Percentiles rank a stretch among this genome's conserved stretches.
Conservation (phyloP, 805 yeast species). For the Scheffersomyces lignosus region DNA sequence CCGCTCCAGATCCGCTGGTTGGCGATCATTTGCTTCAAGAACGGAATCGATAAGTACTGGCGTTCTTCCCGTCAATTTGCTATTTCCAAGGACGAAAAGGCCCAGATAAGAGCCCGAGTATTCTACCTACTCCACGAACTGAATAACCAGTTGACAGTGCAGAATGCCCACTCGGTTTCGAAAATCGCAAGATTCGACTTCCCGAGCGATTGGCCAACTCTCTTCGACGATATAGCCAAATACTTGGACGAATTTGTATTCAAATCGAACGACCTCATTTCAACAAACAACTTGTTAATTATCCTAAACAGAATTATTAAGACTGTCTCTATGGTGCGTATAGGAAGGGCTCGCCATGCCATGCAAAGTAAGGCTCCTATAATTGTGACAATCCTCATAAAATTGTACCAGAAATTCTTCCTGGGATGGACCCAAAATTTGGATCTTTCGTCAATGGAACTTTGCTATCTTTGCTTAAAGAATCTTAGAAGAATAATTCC, state of each 20-base stretch:
- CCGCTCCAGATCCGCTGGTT: constrained; percentile 79
- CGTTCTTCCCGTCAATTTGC: constrained; percentile 59
- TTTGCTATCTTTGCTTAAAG: constrained; percentile 78
- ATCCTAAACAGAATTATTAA: constrained; percentile 80
- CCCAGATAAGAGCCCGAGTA: constrained; percentile 55
- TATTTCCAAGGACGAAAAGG: constrained; percentile 65
- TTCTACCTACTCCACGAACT: constrained; percentile 65
- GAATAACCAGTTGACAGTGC: constrained; percentile 72
- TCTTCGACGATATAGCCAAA: constrained; percentile 64
- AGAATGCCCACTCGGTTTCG: constrained; percentile 82
- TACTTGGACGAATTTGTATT: constrained; percentile 46
- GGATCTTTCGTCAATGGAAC: constrained; percentile 60
- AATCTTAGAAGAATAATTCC: constrained; percentile 69
- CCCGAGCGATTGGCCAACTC: constrained; percentile 81
- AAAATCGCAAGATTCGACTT: constrained; percentile 81
- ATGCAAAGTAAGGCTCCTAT: constrained; percentile 71
- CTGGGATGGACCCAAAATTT: constrained; percentile 57
- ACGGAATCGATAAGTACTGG: constrained; percentile 87
- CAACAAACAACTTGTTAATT: constrained; percentile 61
- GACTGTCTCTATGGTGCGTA: constrained; percentile 67
- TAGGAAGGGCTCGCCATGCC: constrained; percentile 79
- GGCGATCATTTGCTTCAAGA: constrained; percentile 83
- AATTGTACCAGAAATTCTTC: constrained; percentile 59
- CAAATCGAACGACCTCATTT: constrained; percentile 44
- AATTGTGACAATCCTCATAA: constrained; percentile 58